Evolutionary conservation across 1,284 basidiomycete genomes (phyloP), one percentile per base, ranked within the genome.

Genomic region (Lentinus polychrous): DNA sequence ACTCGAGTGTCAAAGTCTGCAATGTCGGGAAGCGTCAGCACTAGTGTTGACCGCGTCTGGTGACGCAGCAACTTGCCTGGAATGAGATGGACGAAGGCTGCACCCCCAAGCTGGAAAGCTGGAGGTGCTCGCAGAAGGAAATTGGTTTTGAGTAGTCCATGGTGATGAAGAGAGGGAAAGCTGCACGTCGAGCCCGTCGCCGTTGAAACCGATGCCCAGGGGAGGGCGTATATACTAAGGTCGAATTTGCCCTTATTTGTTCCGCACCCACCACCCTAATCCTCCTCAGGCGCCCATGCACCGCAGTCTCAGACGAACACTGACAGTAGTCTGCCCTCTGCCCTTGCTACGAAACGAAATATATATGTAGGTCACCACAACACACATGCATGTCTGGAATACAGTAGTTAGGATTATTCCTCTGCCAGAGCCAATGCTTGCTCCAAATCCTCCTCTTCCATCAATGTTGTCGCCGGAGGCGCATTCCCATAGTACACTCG

Each of bases 51-150:
- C 37, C 42, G 35, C 49, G 50, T 58, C 34, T 55, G 27, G 27
- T 27, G 65, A 59, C 59, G 45, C 49, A 44, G 39, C 50, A 33
- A 65, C 78, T 47, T 44, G 87, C 88, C 82, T 97, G 94, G 74
- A 99, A 99, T 33, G 92, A 94, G 65, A 99, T 99, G 55, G 92
- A 95, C 54, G 90, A 85, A 46, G 95, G 94, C 69, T 98, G 93
- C 57, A 99, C 81, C 59, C 94, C 95, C 58, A 99, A 75, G 66
- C 92, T 93, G 31, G 94, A 94, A 64, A 99, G 88, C 76, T 99
- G 91, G 31, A 91, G 71, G 63, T 91, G 88, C 67, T 91, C 88
- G 71, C 84, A 86, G 65, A 89, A 89, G 34, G 85, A 75, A 61
- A 89, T 89, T 43, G 86, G 86, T 73, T 87, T 88, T 56, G 81